phyloP scores from a whole-genome alignment of 1,139 yeast genomes.

The Blastobotrys buckinghamii region DNA sequence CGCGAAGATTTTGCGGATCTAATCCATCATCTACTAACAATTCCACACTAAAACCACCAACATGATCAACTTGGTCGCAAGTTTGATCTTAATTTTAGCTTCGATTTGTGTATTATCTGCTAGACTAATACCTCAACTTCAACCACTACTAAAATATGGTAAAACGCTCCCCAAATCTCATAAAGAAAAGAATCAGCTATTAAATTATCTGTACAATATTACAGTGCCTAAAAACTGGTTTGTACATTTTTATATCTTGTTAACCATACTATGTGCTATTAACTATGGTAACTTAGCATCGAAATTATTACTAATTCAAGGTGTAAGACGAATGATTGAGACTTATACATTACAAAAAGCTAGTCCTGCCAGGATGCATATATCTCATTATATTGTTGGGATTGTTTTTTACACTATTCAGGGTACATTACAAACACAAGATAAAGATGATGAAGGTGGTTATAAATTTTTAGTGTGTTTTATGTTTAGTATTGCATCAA shows the following conservation, averaged over 20 bases:
- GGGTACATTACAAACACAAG: conserved; percentile 26
- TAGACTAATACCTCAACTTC: conserved; percentile 21
- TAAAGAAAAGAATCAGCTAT: conserved; percentile 21
- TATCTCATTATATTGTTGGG: conserved; percentile 74
- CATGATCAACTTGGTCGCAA: not conserved
- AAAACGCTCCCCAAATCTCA: conserved; percentile 18
- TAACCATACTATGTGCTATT: conserved; percentile 16
- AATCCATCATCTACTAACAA: too few species aligned
- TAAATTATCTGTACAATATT: conserved; percentile 15
- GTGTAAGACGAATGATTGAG: conserved; percentile 59
- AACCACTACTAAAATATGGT: conserved; percentile 25
- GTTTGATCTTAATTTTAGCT: conserved; percentile 8
- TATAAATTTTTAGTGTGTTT: conserved; percentile 15
- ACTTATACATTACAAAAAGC: conserved; percentile 47
- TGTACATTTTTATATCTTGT: conserved; percentile 38
- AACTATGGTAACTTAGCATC: conserved; percentile 15
- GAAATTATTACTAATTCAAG: conserved; percentile 46
- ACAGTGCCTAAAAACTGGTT: conserved; percentile 48
- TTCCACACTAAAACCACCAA: too few species aligned
- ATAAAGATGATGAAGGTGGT: not conserved
- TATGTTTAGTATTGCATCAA: conserved; percentile 42
- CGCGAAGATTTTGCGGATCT: too few species aligned
- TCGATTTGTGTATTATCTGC: conserved; percentile 26
- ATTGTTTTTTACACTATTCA: conserved; percentile 52
- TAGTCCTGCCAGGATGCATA: conserved; percentile 56